phyloP scores from a whole-genome alignment of 371 early-diverging fungal genomes.

The Rhizopus arrhizus region DNA sequence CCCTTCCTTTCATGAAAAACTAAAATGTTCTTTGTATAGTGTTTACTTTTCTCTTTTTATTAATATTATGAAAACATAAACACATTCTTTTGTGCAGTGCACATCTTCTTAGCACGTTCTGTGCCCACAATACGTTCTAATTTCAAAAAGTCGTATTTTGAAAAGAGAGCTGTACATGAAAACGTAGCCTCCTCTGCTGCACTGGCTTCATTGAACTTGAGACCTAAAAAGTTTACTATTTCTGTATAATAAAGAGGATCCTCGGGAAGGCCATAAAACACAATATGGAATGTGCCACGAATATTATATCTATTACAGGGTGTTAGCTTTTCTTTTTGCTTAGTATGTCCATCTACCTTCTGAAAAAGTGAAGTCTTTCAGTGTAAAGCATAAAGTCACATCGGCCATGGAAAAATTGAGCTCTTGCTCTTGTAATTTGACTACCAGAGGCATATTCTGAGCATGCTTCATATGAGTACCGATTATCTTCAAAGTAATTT shows the following conservation, averaged over 20 bases:
- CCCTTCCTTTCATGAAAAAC: too few species aligned
- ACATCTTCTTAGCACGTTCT: conserved; percentile 73
- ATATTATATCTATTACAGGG: conserved; percentile 65
- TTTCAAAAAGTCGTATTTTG: conserved; percentile 82
- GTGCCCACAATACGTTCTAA: conserved; percentile 91
- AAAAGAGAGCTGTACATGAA: conserved; percentile 75
- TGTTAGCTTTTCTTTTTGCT: background rate
- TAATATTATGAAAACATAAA: conserved; percentile 66
- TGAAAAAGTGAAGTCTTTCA: conserved; percentile 94
- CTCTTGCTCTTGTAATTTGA: conserved; percentile 78
- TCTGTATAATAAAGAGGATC: conserved; percentile 89
- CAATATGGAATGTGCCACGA: conserved; percentile 80
- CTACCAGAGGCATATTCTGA: conserved; percentile 74
- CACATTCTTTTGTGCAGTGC: conserved; percentile 68
- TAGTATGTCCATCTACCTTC: conserved; percentile 49
- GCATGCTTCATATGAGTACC: conserved; percentile 72
- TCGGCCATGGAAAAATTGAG: conserved; percentile 81
- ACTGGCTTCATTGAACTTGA: conserved; percentile 53
- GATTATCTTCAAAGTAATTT: conserved; percentile 81
- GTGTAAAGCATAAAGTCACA: conserved; percentile 79
- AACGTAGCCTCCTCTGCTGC: conserved; percentile 61
- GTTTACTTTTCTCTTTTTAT: background rate
- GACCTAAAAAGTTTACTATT: conserved; percentile 69
- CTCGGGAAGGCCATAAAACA: conserved; percentile 91
- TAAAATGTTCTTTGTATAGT: too few species aligned